Percentiles rank a stretch among this genome's conserved stretches.
These are phyloP conservation scores for Rhizopus stolonifer DNA, from an alignment of 371 early-diverging fungal genomes.

Conservation along the genomic window DNA sequence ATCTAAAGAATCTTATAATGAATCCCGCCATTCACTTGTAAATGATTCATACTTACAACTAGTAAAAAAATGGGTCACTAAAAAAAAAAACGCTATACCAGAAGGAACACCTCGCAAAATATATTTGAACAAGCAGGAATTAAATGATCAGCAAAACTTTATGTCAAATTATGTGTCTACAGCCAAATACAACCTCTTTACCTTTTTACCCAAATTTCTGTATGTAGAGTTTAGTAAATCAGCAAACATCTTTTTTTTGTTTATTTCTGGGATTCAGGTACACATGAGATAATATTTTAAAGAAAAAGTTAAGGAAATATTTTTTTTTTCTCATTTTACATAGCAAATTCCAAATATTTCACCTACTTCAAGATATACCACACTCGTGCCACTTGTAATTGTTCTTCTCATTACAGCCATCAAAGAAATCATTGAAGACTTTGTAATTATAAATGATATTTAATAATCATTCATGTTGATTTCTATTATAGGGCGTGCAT, in stretches of 20 bases:
- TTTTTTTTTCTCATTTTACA: neutral
- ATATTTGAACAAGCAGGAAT: conserved; percentile 75
- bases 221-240: conserved; percentile 94
- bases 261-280: conserved; percentile 83
- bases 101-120: conserved; percentile 64
- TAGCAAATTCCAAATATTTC: conserved; percentile 85
- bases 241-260: conserved; percentile 94
- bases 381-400: conserved; percentile 87
- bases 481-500: conserved; percentile 51
- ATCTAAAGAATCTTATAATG: neutral
- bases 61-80: conserved; percentile 3
- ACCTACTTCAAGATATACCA: conserved; percentile 85
- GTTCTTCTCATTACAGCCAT: conserved; percentile 91
- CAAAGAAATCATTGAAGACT: conserved; percentile 97
- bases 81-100: conserved; percentile 1
- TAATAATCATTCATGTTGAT: neutral
- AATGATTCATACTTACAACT: neutral
- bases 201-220: conserved; percentile 91
- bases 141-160: conserved; percentile 73
- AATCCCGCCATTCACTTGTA: neutral
- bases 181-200: conserved; percentile 85
- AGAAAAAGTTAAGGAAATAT: neutral
- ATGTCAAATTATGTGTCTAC: conserved; percentile 82
- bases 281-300: neutral
- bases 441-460: conserved; percentile 42